Conservation (phyloP, 345 rosid genomes). For the Acer negundo region DNA sequence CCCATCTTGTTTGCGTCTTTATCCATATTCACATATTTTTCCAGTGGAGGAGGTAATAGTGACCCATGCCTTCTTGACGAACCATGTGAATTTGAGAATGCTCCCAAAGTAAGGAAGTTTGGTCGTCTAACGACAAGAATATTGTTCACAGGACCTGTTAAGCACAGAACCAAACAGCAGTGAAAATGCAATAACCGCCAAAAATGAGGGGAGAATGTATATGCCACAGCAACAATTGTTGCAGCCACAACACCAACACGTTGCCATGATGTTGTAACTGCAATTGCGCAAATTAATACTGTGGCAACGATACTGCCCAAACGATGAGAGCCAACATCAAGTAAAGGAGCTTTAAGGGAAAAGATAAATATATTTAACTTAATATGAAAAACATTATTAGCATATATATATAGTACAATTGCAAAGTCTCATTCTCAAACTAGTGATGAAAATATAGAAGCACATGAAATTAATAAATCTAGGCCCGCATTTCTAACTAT, state of each 20-base stretch:
- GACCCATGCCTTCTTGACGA: conserved; percentile 56
- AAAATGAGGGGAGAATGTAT: conserved; percentile 2
- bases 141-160: conserved; percentile 73
- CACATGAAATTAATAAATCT: background rate
- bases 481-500: background rate
- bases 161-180: conserved; percentile 1
- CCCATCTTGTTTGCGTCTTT: conserved; percentile 35
- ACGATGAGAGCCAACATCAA: background rate
- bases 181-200: background rate
- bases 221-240: background rate
- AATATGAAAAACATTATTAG: background rate
- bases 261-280: background rate
- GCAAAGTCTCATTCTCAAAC: background rate
- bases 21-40: conserved; percentile 54
- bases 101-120: conserved; percentile 19
- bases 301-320: background rate
- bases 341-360: background rate
- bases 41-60: conserved; percentile 59
- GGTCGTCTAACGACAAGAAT: conserved; percentile 53
- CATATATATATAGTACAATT: background rate
- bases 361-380: background rate
- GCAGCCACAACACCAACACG: background rate
- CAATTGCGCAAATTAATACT: background rate
- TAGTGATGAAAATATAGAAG: background rate
- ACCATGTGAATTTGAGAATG: conserved; percentile 30